phyloP scores from a whole-genome alignment of 495 filamentous ascomycete genomes.

The Neurospora pannonica region DNA sequence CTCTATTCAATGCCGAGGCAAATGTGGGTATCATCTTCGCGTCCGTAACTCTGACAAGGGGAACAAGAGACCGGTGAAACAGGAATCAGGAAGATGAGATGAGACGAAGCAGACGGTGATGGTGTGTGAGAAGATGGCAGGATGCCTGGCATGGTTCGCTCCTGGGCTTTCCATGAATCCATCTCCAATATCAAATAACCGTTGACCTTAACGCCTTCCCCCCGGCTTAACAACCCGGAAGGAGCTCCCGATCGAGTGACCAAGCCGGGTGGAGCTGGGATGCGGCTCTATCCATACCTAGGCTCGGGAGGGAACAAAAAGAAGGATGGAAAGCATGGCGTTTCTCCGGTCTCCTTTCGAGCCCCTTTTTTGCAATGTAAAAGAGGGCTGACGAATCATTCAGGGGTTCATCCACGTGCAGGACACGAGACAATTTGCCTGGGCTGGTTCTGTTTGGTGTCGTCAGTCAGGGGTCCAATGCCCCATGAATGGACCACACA shows the following conservation, averaged over 20 bases:
- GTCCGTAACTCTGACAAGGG: neutral
- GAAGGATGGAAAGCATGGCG: neutral
- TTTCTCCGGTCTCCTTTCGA: neutral
- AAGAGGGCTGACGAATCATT: neutral
- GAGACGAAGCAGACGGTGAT: neutral
- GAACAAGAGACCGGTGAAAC: neutral
- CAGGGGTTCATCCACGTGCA: neutral
- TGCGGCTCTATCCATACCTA: neutral
- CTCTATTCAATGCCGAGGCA: neutral
- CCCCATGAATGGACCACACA: neutral
- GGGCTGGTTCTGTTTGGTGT: neutral
- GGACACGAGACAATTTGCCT: neutral
- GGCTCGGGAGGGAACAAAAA: neutral
- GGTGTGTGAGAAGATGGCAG: neutral
- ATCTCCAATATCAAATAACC: neutral
- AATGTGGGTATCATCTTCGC: neutral
- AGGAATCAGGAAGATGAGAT: neutral
- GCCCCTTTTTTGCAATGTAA: neutral
- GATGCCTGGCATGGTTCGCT: neutral
- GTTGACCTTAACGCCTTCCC: neutral
- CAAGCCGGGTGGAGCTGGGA: neutral
- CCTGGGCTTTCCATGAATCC: neutral
- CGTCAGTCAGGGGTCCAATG: neutral
- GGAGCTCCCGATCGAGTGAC: neutral
- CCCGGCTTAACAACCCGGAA: neutral